Evolutionary conservation across 2,329 filamentous ascomycete species (phyloP).

Genomic region (Fusarium heterosporum): DNA sequence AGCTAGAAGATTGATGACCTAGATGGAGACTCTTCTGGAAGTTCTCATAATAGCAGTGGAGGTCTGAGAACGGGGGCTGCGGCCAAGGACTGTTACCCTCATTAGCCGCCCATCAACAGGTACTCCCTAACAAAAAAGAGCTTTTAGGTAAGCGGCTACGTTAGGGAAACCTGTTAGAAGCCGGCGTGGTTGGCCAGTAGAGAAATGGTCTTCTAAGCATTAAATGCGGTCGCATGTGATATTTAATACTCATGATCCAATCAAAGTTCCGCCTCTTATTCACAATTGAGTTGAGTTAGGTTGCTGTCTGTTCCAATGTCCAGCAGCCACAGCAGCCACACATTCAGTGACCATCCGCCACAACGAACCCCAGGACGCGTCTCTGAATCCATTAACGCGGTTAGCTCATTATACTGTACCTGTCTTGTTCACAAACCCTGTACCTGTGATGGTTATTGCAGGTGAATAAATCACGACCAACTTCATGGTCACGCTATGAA

Average conservation of each 20-base stretch:
- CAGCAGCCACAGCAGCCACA: conserved; percentile 26
- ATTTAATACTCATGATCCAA: too few species aligned
- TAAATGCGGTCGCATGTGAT: background rate
- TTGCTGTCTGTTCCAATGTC: too few species aligned
- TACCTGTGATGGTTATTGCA: conserved; percentile 6
- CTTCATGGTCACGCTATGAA: background rate
- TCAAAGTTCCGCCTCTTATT: background rate
- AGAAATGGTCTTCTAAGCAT: background rate
- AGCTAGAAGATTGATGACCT: conserved; percentile 10
- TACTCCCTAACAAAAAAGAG: conserved; percentile 27
- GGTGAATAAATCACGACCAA: background rate
- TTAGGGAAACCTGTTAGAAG: background rate
- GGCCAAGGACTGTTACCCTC: background rate
- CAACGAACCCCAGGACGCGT: conserved; percentile 19
- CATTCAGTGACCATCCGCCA: background rate
- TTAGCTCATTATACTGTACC: conserved; percentile 10
- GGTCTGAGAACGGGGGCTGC: conserved; percentile 6
- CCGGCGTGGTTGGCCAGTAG: background rate
- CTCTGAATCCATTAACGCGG: conserved; percentile 32
- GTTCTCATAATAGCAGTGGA: conserved; percentile 1
- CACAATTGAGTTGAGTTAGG: background rate
- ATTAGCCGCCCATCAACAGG: background rate
- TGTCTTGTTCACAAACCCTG: conserved; percentile 20
- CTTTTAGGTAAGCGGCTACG: conserved; percentile 1
- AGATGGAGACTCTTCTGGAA: conserved; percentile 31